Percentiles rank a stretch among this genome's conserved stretches.
Evolutionary conservation across 306 rosid genomes (phyloP).

Genomic region (Fragaria iinumae): DNA sequence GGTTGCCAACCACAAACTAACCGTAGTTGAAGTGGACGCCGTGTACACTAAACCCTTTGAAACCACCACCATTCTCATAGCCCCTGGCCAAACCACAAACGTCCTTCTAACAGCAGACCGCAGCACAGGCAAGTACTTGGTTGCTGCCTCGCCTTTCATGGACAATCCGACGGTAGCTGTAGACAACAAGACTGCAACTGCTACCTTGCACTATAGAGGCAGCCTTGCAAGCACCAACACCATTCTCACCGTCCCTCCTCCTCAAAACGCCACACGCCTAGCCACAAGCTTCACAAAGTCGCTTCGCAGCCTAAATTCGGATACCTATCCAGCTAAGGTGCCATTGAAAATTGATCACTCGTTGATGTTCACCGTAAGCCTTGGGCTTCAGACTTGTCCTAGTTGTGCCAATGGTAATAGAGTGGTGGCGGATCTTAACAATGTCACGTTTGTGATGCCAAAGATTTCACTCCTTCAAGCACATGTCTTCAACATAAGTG

Average conservation of each 20-base stretch:
- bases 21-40: slow-evolving; percentile 82
- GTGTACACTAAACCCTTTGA: slow-evolving; percentile 72
- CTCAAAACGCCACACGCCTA: slow-evolving; percentile 51
- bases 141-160: slow-evolving; percentile 76
- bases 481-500: slow-evolving; percentile 71
- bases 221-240: slow-evolving; percentile 41
- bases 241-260: slow-evolving; percentile 54
- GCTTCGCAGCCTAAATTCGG: slow-evolving; percentile 66
- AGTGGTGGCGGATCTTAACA: slow-evolving; percentile 73
- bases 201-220: slow-evolving; percentile 54
- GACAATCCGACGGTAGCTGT: slow-evolving; percentile 52
- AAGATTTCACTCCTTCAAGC: slow-evolving; percentile 71
- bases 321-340: slow-evolving; percentile 57
- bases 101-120: slow-evolving; percentile 54
- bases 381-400: slow-evolving; percentile 67
- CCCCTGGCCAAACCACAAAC: slow-evolving; percentile 90
- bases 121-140: slow-evolving; percentile 46
- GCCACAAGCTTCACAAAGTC: slow-evolving; percentile 51
- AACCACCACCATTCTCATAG: slow-evolving; percentile 61
- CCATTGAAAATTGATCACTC: slow-evolving; percentile 66
- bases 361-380: slow-evolving; percentile 67
- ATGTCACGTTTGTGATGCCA: slow-evolving; percentile 79
- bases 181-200: slow-evolving; percentile 63
- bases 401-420: slow-evolving; percentile 48
- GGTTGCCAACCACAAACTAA: slow-evolving; percentile 65